These are phyloP conservation scores for Peltaster fructicola DNA, from an alignment of 2,329 filamentous ascomycete species.

Conservation along the genomic window DNA sequence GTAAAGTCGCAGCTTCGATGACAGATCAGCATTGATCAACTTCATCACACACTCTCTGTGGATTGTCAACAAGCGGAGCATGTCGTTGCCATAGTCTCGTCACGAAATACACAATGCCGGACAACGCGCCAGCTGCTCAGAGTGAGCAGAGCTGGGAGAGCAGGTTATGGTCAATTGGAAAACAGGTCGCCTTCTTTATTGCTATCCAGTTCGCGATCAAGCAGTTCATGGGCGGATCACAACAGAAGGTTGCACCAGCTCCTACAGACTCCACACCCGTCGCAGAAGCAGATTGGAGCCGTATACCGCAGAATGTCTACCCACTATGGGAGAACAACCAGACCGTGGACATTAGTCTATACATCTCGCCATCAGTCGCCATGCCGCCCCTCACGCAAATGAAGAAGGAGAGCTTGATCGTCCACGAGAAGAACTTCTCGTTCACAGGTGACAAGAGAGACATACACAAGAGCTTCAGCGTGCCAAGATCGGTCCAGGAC, in stretches of 20 bases:
- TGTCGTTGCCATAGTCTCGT: no score
- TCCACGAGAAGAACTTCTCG: slow-evolving; percentile 60
- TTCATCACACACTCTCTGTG: no score
- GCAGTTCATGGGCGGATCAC: slow-evolving; percentile 31
- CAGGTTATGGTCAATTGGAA: slow-evolving; percentile 21
- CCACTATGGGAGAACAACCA: slow-evolving; percentile 78
- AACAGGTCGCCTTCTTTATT: slow-evolving; percentile 42
- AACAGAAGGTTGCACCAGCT: slow-evolving; percentile 7
- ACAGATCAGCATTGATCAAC: no score
- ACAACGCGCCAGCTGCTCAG: slow-evolving; percentile 3
- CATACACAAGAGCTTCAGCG: slow-evolving; percentile 56
- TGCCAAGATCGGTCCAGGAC: slow-evolving; percentile 66
- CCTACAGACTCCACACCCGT: slow-evolving; percentile 14
- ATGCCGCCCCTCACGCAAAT: slow-evolving; percentile 50
- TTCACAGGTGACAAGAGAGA: slow-evolving; percentile 45
- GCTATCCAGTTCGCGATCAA: slow-evolving; percentile 39
- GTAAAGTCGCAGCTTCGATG: no score
- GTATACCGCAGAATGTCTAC: slow-evolving; percentile 52
- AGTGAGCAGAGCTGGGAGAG: slow-evolving; percentile 9
- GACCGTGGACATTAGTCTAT: slow-evolving; percentile 65
- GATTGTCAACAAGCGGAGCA: no score
- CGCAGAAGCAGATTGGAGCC: slow-evolving; percentile 39
- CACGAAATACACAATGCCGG: slow-evolving; percentile 4
- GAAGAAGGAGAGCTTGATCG: slow-evolving; percentile 50
- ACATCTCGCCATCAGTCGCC: slow-evolving; percentile 58